Evolutionary conservation across 768 basidiomycete genomes (phyloP), one percentile per base, ranked within the genome.

Genomic region (Lactarius akahatsu): DNA sequence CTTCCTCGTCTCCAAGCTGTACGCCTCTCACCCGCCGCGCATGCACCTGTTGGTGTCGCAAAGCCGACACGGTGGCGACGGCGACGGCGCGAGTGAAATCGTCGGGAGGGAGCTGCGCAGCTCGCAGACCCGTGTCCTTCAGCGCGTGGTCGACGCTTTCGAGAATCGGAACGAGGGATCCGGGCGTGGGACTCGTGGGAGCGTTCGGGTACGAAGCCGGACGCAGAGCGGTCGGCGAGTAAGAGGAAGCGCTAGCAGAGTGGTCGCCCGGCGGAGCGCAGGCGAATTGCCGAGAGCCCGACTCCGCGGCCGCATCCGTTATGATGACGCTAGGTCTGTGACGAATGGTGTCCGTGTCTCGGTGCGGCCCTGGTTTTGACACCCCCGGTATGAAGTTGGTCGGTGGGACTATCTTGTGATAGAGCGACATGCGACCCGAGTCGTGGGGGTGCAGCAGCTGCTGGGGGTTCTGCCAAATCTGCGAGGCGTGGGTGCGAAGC

Each of bases 381-480:
- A 70, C 70, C 30, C 57, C 72, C 76, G 76, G 56, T 66, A 65
- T 57, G 47, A 73, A 16, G 63, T 74, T 73, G 11, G 73, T 75
- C 43, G 77, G 75, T 28, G 82, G 81, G 23, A 82, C 68, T 15
- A 84, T 73, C 62, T 85, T 86, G 68, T 90, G 86, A 75, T 91
- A 90, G 41, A 88, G 64, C 9, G 89, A 89, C 50, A 84, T 70
- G 43, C 92, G 85, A 32, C 82, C 80, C 34, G 74, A 68, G 34
- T 72, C 71, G 2, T 67, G 26, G 6, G 85, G 79, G 43, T 92
- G 86, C 61, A 94, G 77, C 3, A 95, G 81, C 57, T 87, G 89
- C 67, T 91, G 94, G 3, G 96, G 96, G 74, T 98, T 98, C 75
- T 98, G 95, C 97, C 97, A 99, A 71, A 99, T 99, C 75, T 98